These are phyloP conservation scores for Hawksworthiomyces lignivorus DNA, from an alignment of 2,329 filamentous ascomycete species.

Conservation along the genomic window DNA sequence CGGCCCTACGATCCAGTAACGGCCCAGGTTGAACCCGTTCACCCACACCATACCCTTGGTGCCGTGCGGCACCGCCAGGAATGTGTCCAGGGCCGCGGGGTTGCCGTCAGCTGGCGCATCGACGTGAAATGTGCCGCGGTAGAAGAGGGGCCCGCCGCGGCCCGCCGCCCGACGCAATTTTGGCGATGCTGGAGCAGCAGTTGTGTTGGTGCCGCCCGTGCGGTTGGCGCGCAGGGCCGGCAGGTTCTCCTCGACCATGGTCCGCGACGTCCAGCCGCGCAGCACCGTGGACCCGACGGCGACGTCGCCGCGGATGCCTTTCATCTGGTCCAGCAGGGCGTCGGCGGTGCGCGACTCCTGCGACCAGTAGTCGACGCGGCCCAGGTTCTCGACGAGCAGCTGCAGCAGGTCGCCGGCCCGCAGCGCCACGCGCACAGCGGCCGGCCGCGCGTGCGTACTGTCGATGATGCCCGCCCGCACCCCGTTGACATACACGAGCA, in stretches of 20 bases:
- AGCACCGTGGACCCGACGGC: not conserved
- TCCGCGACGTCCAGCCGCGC: not conserved
- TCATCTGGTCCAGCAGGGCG: not conserved
- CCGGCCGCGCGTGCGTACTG: not conserved
- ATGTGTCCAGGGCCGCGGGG: not conserved
- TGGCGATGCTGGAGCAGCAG: too few species aligned
- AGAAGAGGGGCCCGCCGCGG: not conserved
- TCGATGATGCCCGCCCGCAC: not conserved
- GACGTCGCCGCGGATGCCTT: not conserved
- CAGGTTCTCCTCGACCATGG: not conserved
- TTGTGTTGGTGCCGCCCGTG: not conserved
- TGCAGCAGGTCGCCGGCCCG: not conserved
- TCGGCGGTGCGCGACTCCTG: not conserved
- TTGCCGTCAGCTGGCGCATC: not conserved
- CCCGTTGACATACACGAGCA: not conserved
- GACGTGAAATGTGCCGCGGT: not conserved
- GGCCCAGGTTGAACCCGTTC: slow-evolving; percentile 1
- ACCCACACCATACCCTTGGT: slow-evolving; percentile 1
- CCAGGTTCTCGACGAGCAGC: not conserved
- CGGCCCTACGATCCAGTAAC: slow-evolving; percentile 1
- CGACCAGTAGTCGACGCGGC: slow-evolving; percentile 2
- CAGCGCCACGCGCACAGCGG: not conserved
- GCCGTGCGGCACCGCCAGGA: slow-evolving; percentile 1
- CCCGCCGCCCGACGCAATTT: too few species aligned
- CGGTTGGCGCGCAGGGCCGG: not conserved